phyloP scores from a whole-genome alignment of 176 grass and related monocot species.

The Aegilops speltoides region DNA sequence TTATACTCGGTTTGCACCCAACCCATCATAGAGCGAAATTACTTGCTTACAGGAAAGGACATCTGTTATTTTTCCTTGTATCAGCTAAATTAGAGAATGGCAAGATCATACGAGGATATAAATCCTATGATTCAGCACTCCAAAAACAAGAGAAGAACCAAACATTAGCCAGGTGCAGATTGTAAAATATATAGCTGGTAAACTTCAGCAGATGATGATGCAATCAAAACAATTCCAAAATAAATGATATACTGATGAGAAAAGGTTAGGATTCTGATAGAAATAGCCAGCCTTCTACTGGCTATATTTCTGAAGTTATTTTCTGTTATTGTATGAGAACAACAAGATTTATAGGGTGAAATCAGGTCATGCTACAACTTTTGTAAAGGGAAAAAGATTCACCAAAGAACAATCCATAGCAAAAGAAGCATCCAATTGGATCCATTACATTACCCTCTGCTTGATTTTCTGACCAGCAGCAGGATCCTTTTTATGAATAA shows the following conservation, averaged over 20 bases:
- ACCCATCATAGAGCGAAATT: background rate
- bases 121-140: background rate
- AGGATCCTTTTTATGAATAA: conserved; percentile 95
- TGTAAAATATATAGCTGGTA: conserved; percentile 12
- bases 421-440: conserved; percentile 13
- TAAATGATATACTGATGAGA: background rate
- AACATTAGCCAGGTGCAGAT: background rate
- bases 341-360: background rate
- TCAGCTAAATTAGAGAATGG: background rate
- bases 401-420: background rate
- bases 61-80: background rate
- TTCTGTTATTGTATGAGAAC: background rate
- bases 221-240: background rate
- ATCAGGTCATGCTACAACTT: background rate
- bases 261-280: background rate
- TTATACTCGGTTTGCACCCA: background rate
- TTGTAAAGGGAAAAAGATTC: background rate
- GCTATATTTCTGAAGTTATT: background rate
- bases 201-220: background rate
- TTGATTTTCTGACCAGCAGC: conserved; percentile 92
- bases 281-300: background rate
- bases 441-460: conserved; percentile 69
- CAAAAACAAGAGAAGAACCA: background rate
- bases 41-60: background rate
- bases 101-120: no score